Evolutionary conservation across 768 basidiomycete genomes (phyloP).

Genomic region (Phanerochaete carnosa): DNA sequence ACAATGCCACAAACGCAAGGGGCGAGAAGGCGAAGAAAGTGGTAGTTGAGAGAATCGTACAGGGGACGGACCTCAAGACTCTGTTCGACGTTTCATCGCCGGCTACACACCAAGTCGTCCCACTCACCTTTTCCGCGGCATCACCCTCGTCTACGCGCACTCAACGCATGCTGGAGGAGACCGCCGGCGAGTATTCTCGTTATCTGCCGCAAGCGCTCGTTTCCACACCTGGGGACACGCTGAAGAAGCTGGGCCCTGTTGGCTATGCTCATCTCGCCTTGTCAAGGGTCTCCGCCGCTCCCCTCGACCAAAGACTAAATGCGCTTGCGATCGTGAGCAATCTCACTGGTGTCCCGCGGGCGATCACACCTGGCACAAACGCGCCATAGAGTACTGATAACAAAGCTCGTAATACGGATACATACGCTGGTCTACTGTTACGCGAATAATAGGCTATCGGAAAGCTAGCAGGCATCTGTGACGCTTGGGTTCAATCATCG

Average conservation of each 20-base stretch:
- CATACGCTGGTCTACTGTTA: constrained; percentile 5
- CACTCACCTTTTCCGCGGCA: not conserved
- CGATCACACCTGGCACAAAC: not conserved
- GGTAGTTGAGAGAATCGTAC: not conserved
- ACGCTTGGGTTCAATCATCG: not conserved
- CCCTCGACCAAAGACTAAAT: constrained; percentile 34
- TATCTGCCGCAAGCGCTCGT: constrained; percentile 32
- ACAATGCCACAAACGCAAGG: not conserved
- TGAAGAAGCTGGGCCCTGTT: constrained; percentile 34
- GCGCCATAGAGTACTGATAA: not conserved
- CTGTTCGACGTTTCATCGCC: not conserved
- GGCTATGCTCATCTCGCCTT: constrained; percentile 42
- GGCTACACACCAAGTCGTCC: not conserved
- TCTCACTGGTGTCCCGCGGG: not conserved
- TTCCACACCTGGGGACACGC: constrained; percentile 21
- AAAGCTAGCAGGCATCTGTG: not conserved
- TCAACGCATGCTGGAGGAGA: constrained; percentile 31
- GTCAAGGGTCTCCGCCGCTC: constrained; percentile 40
- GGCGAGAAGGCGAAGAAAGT: not conserved
- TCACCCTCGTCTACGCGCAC: not conserved
- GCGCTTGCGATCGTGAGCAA: constrained; percentile 37
- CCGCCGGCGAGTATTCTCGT: constrained; percentile 46
- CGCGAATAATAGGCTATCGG: not conserved
- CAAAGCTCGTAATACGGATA: constrained; percentile 4
- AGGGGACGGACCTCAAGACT: not conserved